Percentiles rank a stretch among this genome's conserved stretches.
Conservation (phyloP, 441 rosid species). For the Aquilaria agallochum region DNA sequence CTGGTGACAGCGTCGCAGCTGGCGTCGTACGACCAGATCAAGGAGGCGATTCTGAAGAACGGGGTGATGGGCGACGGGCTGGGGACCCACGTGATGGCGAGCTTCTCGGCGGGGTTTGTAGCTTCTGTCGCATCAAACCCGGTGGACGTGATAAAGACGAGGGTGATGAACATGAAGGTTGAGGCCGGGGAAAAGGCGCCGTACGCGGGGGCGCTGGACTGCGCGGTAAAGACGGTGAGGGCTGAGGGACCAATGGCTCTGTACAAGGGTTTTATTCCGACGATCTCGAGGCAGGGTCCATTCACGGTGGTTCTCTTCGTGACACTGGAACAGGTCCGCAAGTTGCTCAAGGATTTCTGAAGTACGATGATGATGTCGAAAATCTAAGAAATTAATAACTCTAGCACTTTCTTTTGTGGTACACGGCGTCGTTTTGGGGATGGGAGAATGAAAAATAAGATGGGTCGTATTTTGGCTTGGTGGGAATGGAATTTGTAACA, state of each 20-base stretch:
- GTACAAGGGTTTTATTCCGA: conserved; percentile 52
- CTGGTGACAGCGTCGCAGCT: conserved; percentile 59
- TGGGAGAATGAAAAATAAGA: no score
- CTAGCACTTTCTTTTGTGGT: background rate
- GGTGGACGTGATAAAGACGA: conserved; percentile 47
- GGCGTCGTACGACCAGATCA: conserved; percentile 49
- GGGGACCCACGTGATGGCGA: conserved; percentile 48
- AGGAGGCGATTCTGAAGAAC: conserved; percentile 37
- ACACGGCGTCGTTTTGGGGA: no score
- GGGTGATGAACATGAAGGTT: conserved; percentile 59
- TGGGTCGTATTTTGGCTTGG: no score
- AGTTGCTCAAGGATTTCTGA: conserved; percentile 42
- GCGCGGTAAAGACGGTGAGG: conserved; percentile 43
- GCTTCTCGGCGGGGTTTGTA: conserved; percentile 50
- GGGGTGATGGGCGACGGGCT: conserved; percentile 45
- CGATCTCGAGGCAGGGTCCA: conserved; percentile 55
- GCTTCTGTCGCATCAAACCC: conserved; percentile 55
- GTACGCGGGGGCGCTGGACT: conserved; percentile 46
- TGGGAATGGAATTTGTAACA: no score
- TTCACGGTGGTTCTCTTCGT: conserved; percentile 56
- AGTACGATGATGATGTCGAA: conserved; percentile 17
- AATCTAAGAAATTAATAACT: conserved; percentile 8
- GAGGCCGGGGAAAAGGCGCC: conserved; percentile 41
- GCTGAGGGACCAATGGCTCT: conserved; percentile 49
- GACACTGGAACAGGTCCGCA: conserved; percentile 53